These are phyloP conservation scores for Teunomyces funiuensis DNA, from an alignment of 805 yeast genomes.

Conservation along the genomic window DNA sequence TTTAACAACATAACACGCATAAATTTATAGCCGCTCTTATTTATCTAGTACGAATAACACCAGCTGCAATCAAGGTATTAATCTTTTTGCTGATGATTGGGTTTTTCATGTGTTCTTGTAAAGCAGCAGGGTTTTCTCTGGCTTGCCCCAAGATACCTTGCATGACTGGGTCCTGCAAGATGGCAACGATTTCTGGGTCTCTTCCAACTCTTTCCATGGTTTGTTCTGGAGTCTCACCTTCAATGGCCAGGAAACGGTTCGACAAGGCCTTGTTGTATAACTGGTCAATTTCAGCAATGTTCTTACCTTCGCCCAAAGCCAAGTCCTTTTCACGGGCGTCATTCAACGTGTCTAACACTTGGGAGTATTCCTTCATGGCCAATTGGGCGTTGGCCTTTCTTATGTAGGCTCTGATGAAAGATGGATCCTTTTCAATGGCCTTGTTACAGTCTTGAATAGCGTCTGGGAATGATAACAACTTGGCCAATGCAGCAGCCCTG, in stretches of 20 bases:
- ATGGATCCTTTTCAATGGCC: slow-evolving; percentile 87
- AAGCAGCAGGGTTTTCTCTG: slow-evolving; percentile 90
- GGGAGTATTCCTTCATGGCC: slow-evolving; percentile 83
- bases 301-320: slow-evolving; percentile 56
- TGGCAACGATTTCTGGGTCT: slow-evolving; percentile 92
- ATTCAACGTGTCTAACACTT: slow-evolving; percentile 78
- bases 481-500: slow-evolving; percentile 95
- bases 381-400: slow-evolving; percentile 95
- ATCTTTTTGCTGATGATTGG: slow-evolving; percentile 90
- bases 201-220: slow-evolving; percentile 85
- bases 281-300: slow-evolving; percentile 75
- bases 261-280: slow-evolving; percentile 73
- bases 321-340: slow-evolving; percentile 75
- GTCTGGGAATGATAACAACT: slow-evolving; percentile 95
- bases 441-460: slow-evolving; percentile 88
- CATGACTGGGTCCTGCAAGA: slow-evolving; percentile 94
- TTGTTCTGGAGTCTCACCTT: slow-evolving; percentile 91
- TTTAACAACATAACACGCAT: slow-evolving; percentile 6
- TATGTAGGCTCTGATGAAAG: slow-evolving; percentile 89
- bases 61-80: slow-evolving; percentile 89
- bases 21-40: not conserved
- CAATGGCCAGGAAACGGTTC: slow-evolving; percentile 77
- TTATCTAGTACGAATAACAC: slow-evolving; percentile 87
- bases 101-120: slow-evolving; percentile 96
- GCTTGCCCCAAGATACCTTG: slow-evolving; percentile 93